Base-by-base conservation (phyloP, 192 early-diverging fungal genomes). In the Podochytrium sp. region DNA sequence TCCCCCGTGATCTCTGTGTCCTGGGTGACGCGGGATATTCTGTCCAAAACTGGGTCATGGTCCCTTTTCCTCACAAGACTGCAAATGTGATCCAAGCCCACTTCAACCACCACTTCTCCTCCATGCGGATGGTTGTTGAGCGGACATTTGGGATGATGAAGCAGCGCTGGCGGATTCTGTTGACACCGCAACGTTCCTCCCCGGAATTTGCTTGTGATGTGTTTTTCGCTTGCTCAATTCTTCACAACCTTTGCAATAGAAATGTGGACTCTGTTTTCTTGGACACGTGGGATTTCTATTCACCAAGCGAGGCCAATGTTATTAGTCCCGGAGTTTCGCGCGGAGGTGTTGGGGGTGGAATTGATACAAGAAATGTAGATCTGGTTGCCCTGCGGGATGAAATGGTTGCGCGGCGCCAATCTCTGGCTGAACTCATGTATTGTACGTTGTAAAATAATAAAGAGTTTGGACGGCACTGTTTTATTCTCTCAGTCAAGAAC, bases 201-300 rank as follows among this genome's bases (percentile, higher is more conserved):
- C 61, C 61, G 2, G 32, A 63, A 30, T 39, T 32, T 63, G 61
- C 61, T 16, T 16, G 32, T n/a, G 32, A 63, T 14, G 61, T 63
- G 14, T 40, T 33, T 16, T 58, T 30, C 56, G 56, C 56, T 12
- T 58, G 56, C 56, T 25, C 32, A 1, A 33, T 33, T 27, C 61
- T 63, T 30, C 61, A 63, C 61, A 63, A 63, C 29, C 29, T 63
- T 35, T 63, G 34, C 20, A 63, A 63, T 27, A 23, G 37, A 10
- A 25, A 30, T 35, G 61, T 20, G 27, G 61, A 63, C 29, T 57
- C 55, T 0, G 55, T 29, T 2, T 57, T 57, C 2, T 25, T 57
- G 55, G 55, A 57, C 29, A 57, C 29, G 2, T 57, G 55, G 55
- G 29, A 57, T 30, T 57, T 1, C 55, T 57, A 57, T 29, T 14